Evolutionary conservation across 2,329 filamentous ascomycete genomes (phyloP), one percentile per base, ranked within the genome.

Genomic region (Cercospora berteroae): DNA sequence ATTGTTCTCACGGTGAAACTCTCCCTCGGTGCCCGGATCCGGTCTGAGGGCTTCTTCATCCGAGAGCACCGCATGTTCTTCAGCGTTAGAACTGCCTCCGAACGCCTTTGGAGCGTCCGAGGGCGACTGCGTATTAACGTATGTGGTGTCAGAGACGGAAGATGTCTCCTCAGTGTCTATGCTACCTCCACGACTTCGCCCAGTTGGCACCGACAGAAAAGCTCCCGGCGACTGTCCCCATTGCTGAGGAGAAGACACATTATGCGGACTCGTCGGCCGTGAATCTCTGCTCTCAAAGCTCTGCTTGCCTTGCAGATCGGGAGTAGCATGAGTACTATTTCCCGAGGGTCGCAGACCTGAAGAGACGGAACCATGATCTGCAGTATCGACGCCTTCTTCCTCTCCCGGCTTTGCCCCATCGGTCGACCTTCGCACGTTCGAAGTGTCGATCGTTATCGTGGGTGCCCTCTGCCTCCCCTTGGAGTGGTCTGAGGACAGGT

Each of bases 1-100:
- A 77, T 95, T 96, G 77, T 93, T 84, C 5, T 89, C 85, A 10
- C 94, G 85, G 52, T 87, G 74, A 73, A 96, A 97, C 69, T 94
- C 91, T 18, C 81, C 83, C 77, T 94, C 91, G 62, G 89, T 91
- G 6, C 89, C 89, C 1, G 88, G 89, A 76, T 96, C 92, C 0
- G 93, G 91, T 60, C 84, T 87, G 69, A 97, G 81, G 0, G 92
- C 92, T 69, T 89, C 86, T 55, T 86, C 80, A 70, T 91, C 88
- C 55, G 86, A 87, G 73, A 89, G 85, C 42, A 92, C 77, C 56
- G 83, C 82, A 66, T 79, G 75, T 70, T 83, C 79, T 18, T 80
- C 77, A n/a, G 78, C 74, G 71, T 80, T 69, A 7, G 66, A 64
- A 16, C 72, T 69, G 4, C 48, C 31, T n/a, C 70, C 72, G 64